Evolutionary conservation across 192 early-diverging fungal genomes (phyloP), one percentile per base, ranked within the genome.

Genomic region (Spizellomyces punctatus): DNA sequence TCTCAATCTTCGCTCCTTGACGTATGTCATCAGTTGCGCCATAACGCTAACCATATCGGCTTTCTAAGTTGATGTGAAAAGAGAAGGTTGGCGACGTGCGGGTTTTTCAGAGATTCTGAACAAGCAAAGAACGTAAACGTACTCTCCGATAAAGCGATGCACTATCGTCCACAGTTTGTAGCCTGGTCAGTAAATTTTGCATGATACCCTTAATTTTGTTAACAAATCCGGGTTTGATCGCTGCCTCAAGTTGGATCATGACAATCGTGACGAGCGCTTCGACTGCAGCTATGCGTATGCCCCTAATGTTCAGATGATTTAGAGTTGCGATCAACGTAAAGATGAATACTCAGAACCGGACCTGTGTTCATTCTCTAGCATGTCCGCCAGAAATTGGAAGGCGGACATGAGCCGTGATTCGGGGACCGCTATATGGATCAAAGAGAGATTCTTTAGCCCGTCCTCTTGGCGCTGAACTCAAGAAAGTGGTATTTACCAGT

Each of bases 351-450:
- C 21, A n/a, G 7, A 17, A 67, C 12, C 63, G 10, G 58, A 76
- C 69, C 81, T 62, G 63, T 88, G 84, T 62, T 86, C 82, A 50
- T 86, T 79, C 22, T 83, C 78, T 10, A 88, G 63, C 63, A 88
- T 76, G 47, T 76, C 75, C 9, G 76, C 55, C 6, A 88, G 52
- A 57, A 87, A 88, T 19, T 79, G 64, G 58, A 86, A 80, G 3
- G 76, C 66, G 6, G 52, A 27, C 10, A 73, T 63, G 16, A 85
- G 46, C 2, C 61, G 17, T 14, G 58, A 50, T 50, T 82, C 81
- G 2, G 75, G 8, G 8, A 56, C 61, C 8, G 68, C 85, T 67
- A 58, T 21, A 70, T 10, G 49, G 17, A 12, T 45, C 6, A 36
- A 10, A 14, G 55, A 43, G 16, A 36, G 56, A 36, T n/a, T 14